These are phyloP conservation scores for Coniochaeta sp. DNA, from an alignment of 2,329 filamentous ascomycete species.

Conservation along the genomic window DNA sequence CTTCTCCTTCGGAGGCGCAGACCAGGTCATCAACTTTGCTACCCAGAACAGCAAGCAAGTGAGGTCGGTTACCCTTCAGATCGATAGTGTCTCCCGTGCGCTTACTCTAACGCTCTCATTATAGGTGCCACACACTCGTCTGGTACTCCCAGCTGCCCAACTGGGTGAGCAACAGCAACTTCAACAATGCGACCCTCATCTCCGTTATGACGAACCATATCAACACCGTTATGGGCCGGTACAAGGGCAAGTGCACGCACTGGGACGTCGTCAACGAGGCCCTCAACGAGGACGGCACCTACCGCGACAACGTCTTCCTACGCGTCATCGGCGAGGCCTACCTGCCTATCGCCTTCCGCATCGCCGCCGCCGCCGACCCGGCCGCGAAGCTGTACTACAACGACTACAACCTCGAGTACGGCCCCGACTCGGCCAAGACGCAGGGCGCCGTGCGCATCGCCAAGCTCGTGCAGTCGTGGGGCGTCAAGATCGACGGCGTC, in stretches of 20 bases:
- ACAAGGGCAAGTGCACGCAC: slow-evolving; percentile 37
- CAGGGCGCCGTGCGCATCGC: slow-evolving; percentile 25
- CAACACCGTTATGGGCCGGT: slow-evolving; percentile 24
- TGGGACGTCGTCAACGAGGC: slow-evolving; percentile 51
- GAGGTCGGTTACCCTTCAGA: not conserved
- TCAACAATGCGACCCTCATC: slow-evolving; percentile 40
- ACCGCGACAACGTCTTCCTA: slow-evolving; percentile 37
- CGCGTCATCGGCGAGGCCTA: slow-evolving; percentile 40
- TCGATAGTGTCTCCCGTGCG: no score
- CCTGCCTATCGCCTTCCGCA: slow-evolving; percentile 41
- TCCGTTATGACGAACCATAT: slow-evolving; percentile 46
- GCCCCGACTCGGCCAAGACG: slow-evolving; percentile 22
- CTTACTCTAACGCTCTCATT: no score
- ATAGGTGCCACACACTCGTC: slow-evolving; percentile 45
- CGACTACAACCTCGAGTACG: slow-evolving; percentile 36
- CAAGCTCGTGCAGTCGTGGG: slow-evolving; percentile 22
- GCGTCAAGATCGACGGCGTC: slow-evolving; percentile 42
- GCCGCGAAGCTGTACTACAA: slow-evolving; percentile 46
- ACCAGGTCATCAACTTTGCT: slow-evolving; percentile 35
- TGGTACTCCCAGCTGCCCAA: slow-evolving; percentile 41
- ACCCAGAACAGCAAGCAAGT: slow-evolving; percentile 27
- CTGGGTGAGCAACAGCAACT: slow-evolving; percentile 27
- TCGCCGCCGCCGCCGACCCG: slow-evolving; percentile 36
- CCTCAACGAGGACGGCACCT: slow-evolving; percentile 42
- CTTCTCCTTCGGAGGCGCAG: slow-evolving; percentile 49